A percentile compares a stretch with the other conserved stretches of the same genome.
Conservation (phyloP, 805 yeast species). For the Yueomyces sinensis region DNA sequence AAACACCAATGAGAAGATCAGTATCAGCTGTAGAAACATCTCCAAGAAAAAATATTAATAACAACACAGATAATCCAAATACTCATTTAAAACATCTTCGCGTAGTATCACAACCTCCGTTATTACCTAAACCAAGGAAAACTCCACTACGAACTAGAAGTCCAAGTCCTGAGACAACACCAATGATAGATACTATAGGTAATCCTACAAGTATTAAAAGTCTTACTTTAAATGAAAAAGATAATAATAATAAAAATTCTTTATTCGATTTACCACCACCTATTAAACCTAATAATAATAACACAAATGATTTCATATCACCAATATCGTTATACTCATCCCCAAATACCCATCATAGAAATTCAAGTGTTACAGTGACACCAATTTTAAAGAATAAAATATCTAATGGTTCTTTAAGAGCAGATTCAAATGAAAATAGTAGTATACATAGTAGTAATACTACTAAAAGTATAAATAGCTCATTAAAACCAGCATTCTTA, state of each 20-base stretch:
- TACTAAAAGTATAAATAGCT: neutral
- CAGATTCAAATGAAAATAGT: neutral
- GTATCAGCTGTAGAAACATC: neutral
- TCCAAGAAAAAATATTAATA: neutral
- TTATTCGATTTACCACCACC: neutral
- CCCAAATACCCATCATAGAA: neutral
- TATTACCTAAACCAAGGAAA: slow-evolving; percentile 17
- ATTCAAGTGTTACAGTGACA: neutral
- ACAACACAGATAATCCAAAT: neutral
- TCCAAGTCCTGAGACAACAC: slow-evolving; percentile 1
- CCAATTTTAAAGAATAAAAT: slow-evolving; percentile 1
- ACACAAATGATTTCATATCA: no score
- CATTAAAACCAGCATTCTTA: neutral
- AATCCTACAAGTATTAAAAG: neutral
- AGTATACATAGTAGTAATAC: no score
- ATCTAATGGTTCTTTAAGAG: neutral
- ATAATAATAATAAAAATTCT: neutral
- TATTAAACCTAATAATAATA: no score
- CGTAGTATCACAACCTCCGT: slow-evolving; percentile 7
- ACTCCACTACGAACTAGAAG: slow-evolving; percentile 9
- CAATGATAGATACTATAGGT: neutral
- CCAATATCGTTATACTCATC: neutral
- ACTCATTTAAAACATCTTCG: neutral
- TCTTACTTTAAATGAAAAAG: no score
- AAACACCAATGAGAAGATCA: neutral